Evolutionary conservation across 192 early-diverging fungal species (phyloP), one percentile per base, ranked within the genome.

Genomic region (Dissophora ornata): DNA sequence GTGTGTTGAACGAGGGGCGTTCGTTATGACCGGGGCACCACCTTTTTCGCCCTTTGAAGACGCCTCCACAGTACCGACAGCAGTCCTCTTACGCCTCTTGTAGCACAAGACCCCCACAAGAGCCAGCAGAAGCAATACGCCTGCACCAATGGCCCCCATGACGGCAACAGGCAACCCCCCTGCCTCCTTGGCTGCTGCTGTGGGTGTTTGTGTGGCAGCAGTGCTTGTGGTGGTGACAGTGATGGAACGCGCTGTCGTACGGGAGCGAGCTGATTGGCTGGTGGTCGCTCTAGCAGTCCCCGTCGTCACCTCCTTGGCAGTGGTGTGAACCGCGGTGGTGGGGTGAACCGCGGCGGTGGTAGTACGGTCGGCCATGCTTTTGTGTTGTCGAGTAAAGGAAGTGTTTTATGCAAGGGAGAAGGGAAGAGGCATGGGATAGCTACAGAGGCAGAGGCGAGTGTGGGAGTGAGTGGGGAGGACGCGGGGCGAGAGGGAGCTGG

Each of bases 141-240:
- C 73, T 15, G 29, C 73, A 13, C 38, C 63, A 42, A 67, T 67
- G 4, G 64, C 73, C 45, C 73, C 73, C 19, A 77, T 77, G 2
- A 46, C 34, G 1, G 56, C 73, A 2, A 56, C 65, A 25, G 73
- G 67, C 12, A 47, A 22, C 26, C 73, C 73, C n/a, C 56, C 49
- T 15, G 44, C 57, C 0, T 57, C 19, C 15, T 25, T 46, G 8
- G 64, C 45, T 12, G 50, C 45, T 13, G 34, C 16, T 7, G 73
- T 36, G 15, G 36, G 32, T 1, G 71, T 66, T 18, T 46, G 41
- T 0, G 50, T 38, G 30, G 36, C 25, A 13, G 56, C 16, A 51
- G 7, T 24, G 32, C 15, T 3, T 15, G 40, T 54, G 24, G 30
- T 12, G 18, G 48, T 44, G 13, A 32, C 56, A 34, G 29, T 47